Conservation (phyloP, 371 early-diverging fungal species). For the Amoeboaphelidium protococcarum region DNA sequence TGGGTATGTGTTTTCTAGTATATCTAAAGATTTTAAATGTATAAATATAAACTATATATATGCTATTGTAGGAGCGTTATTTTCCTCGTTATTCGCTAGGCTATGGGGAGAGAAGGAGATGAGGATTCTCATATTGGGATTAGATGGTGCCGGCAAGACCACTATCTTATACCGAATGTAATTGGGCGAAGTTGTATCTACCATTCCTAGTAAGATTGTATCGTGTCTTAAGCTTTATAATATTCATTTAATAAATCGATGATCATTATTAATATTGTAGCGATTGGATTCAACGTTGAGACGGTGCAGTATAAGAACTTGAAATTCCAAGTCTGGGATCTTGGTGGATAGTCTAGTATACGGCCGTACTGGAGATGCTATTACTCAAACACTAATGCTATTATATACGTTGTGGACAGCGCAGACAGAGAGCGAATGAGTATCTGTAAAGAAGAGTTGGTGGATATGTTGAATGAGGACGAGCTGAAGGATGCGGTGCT, state of each 20-base stretch:
- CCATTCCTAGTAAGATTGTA: too few species aligned
- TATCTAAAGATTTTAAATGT: too few species aligned
- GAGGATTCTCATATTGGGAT: slow-evolving; percentile 43
- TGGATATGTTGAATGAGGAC: background rate
- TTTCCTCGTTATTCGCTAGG: too few species aligned
- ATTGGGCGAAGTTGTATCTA: too few species aligned
- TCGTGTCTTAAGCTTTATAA: too few species aligned
- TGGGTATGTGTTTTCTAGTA: too few species aligned
- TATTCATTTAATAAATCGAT: too few species aligned
- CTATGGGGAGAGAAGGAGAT: slow-evolving; percentile 76
- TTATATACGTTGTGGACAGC: slow-evolving; percentile 97
- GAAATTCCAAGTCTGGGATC: slow-evolving; percentile 59
- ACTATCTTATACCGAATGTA: slow-evolving; percentile 86
- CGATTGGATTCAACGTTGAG: slow-evolving; percentile 84
- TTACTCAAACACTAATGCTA: slow-evolving; percentile 93
- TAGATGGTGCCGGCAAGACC: slow-evolving; percentile 98
- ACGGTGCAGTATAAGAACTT: slow-evolving; percentile 41
- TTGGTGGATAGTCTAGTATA: slow-evolving; percentile 94
- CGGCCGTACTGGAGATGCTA: slow-evolving; percentile 97
- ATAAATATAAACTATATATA: too few species aligned
- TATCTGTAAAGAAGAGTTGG: background rate
- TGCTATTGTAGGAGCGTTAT: too few species aligned
- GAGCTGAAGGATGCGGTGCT: slow-evolving; percentile 27
- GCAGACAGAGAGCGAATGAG: slow-evolving; percentile 53
- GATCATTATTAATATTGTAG: slow-evolving; percentile 74